Percentiles rank a stretch among this genome's conserved stretches.
Evolutionary conservation across 441 rosid species (phyloP).

Genomic region (Hura crepitans): DNA sequence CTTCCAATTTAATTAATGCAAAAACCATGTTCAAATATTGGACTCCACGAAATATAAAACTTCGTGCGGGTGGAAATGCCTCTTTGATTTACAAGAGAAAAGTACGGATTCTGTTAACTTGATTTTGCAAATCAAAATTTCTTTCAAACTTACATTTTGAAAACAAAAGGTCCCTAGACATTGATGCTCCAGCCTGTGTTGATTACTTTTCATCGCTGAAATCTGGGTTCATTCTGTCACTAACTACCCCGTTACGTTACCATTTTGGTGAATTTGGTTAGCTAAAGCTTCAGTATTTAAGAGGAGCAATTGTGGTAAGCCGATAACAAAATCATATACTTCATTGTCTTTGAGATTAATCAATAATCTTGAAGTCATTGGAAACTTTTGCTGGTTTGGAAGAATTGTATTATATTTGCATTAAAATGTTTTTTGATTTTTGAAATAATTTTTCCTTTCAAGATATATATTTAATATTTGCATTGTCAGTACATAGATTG

Average conservation of each 20-base stretch:
- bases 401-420: not conserved
- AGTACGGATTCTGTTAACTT: not conserved
- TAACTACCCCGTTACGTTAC: not conserved
- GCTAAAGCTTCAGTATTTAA: not conserved
- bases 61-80: not conserved
- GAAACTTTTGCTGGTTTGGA: not conserved
- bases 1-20: not conserved
- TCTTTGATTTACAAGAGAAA: not conserved
- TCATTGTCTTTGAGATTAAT: not conserved
- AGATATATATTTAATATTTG: not conserved
- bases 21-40: not conserved
- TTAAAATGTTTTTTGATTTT: not conserved
- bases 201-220: not conserved
- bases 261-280: not conserved
- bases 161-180: not conserved
- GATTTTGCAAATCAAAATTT: not conserved
- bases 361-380: not conserved
- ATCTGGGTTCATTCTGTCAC: not conserved
- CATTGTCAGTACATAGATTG: not conserved
- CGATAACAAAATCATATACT: not conserved
- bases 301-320: not conserved
- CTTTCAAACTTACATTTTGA: not conserved
- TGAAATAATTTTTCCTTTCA: not conserved
- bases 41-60: not conserved
- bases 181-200: no score